A percentile compares a stretch with the other conserved stretches of the same genome.
phyloP scores from a whole-genome alignment of 139 green algal genomes.

The Coelastrella sp. region DNA sequence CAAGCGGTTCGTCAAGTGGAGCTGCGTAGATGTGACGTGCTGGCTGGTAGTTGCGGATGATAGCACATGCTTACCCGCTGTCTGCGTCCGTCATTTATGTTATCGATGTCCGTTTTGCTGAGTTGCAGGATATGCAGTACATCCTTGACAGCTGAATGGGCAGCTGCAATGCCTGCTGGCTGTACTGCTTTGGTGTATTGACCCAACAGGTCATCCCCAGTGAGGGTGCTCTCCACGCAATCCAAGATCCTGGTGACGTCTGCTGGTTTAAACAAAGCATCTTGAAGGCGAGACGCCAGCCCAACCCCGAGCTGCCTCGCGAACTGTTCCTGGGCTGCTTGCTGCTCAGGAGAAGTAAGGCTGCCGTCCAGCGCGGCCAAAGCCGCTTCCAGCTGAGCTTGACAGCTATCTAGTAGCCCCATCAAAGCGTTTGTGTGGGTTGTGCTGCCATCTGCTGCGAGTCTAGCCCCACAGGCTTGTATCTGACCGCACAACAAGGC shows the following conservation, averaged over 20 bases:
- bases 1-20: too few relatives aligned
- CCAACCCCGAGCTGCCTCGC: not conserved
- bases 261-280: not conserved
- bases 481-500: too few relatives aligned
- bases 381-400: not conserved
- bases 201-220: not conserved
- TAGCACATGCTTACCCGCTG: too few relatives aligned
- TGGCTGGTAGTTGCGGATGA: too few relatives aligned
- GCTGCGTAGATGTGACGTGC: too few relatives aligned
- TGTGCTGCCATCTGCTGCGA: not conserved
- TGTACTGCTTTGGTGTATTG: not conserved
- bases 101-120: not conserved
- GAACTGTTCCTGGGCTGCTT: not conserved
- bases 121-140: not conserved
- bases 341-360: not conserved
- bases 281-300: not conserved
- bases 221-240: not conserved
- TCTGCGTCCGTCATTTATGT: too few relatives aligned
- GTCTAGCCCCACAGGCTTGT: not conserved
- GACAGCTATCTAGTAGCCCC: not conserved
- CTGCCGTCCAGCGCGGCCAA: not conserved
- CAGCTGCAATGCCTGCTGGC: not conserved
- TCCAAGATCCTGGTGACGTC: not conserved
- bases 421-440: too few relatives aligned
- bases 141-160: not conserved